Evolutionary conservation across 108 stramenopile genomes (phyloP).

Genomic region (Bacterosira constricta): DNA sequence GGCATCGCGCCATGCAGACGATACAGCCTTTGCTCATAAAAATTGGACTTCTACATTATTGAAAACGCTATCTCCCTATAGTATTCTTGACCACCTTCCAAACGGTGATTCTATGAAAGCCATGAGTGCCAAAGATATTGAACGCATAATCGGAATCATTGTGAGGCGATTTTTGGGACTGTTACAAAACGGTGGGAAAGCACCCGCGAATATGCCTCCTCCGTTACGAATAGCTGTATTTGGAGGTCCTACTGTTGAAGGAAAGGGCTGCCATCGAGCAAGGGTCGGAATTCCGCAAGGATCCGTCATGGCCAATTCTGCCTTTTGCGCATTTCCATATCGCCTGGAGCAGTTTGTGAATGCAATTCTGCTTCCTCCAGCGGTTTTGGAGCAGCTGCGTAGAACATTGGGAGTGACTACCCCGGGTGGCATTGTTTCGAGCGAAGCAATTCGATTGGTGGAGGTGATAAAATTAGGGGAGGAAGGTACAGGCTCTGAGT

Average conservation of each 20-base stretch:
- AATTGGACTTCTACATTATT: slow-evolving; percentile 34
- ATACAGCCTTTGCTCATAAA: slow-evolving; percentile 29
- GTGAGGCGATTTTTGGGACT: slow-evolving; percentile 38
- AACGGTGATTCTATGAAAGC: background rate
- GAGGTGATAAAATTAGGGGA: slow-evolving; percentile 49
- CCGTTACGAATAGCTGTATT: slow-evolving; percentile 49
- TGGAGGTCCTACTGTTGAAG: slow-evolving; percentile 49
- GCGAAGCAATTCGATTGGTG: slow-evolving; percentile 29
- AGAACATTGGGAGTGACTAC: background rate
- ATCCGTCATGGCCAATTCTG: slow-evolving; percentile 45
- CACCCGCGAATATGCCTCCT: slow-evolving; percentile 27
- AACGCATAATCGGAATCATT: slow-evolving; percentile 38
- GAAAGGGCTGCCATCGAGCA: slow-evolving; percentile 43
- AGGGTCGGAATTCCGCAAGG: slow-evolving; percentile 31
- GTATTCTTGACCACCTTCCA: slow-evolving; percentile 23
- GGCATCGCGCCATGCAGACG: slow-evolving; percentile 44
- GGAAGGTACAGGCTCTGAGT: slow-evolving; percentile 48
- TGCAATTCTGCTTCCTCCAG: slow-evolving; percentile 30
- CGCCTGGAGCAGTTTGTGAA: slow-evolving; percentile 52
- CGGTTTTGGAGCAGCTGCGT: slow-evolving; percentile 15
- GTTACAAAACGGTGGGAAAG: slow-evolving; percentile 3
- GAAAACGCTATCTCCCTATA: slow-evolving; percentile 35
- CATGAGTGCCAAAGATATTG: slow-evolving; percentile 20
- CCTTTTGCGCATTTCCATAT: slow-evolving; percentile 53
- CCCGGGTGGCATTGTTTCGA: background rate